Evolutionary conservation across 2,329 filamentous ascomycete species (phyloP).

Genomic region (Xylaria digitata): DNA sequence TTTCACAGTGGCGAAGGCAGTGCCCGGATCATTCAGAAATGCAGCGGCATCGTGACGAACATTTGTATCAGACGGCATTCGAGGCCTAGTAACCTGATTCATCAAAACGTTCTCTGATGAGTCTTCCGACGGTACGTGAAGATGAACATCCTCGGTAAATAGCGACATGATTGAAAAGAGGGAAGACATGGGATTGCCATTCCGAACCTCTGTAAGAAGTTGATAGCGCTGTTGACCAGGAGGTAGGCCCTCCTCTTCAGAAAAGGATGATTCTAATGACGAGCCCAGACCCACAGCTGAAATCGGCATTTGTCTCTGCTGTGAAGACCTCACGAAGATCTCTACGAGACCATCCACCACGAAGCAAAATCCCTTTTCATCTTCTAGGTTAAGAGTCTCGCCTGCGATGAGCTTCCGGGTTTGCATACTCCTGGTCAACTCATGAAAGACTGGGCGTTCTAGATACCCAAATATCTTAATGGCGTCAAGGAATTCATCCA

Average conservation of each 20-base stretch:
- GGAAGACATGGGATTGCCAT: conserved; percentile 98
- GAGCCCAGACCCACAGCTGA: conserved; percentile 56
- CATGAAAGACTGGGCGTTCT: conserved; percentile 95
- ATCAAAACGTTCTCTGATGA: conserved; percentile 46
- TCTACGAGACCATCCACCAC: conserved; percentile 97
- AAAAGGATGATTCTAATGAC: conserved; percentile 64
- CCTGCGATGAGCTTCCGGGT: conserved; percentile 95
- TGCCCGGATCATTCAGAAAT: conserved; percentile 33
- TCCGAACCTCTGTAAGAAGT: conserved; percentile 94
- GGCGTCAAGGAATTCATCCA: conserved; percentile 97
- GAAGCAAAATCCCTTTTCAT: conserved; percentile 97
- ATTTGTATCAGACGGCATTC: conserved; percentile 43
- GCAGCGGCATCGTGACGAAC: conserved; percentile 34
- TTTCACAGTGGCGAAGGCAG: conserved; percentile 46
- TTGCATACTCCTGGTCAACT: conserved; percentile 97
- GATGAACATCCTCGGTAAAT: conserved; percentile 92
- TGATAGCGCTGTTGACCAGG: conserved; percentile 87
- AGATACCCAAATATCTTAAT: conserved; percentile 99
- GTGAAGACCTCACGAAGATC: conserved; percentile 94
- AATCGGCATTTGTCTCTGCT: conserved; percentile 43
- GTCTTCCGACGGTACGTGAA: conserved; percentile 79
- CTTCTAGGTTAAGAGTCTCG: conserved; percentile 93
- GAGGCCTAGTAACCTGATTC: conserved; percentile 46
- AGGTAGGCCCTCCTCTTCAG: conserved; percentile 69
- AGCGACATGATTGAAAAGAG: conserved; percentile 96